phyloP scores from a whole-genome alignment of 768 basidiomycete genomes.

The Psilocybe sp. region DNA sequence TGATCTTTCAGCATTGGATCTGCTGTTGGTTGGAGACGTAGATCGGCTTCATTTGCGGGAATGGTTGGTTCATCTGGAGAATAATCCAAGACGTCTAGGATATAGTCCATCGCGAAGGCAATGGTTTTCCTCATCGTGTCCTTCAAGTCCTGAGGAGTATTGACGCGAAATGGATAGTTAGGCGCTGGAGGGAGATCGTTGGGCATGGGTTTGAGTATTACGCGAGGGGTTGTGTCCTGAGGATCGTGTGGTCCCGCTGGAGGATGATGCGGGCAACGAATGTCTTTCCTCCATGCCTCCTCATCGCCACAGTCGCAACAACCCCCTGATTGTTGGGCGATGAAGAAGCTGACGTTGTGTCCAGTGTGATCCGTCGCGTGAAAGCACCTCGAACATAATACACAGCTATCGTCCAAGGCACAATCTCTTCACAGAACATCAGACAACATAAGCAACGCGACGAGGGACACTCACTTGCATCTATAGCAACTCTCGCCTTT shows the following conservation, averaged over 20 bases:
- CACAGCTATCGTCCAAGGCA: conserved; percentile 84
- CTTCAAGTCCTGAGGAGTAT: conserved; percentile 61
- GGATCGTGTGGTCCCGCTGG: conserved; percentile 30
- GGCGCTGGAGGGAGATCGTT: conserved; percentile 58
- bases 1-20: conserved; percentile 80
- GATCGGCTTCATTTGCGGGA: conserved; percentile 63
- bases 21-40: conserved; percentile 70
- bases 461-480: conserved; percentile 70
- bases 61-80: conserved; percentile 78
- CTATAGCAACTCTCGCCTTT: conserved; percentile 92
- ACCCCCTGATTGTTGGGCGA: conserved; percentile 87
- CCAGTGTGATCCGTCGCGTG: conserved; percentile 80
- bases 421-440: conserved; percentile 65
- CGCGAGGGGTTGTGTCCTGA: conserved; percentile 39
- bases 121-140: conserved; percentile 76
- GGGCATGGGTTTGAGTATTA: conserved; percentile 36
- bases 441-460: conserved; percentile 2
- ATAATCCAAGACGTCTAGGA: conserved; percentile 79
- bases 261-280: conserved; percentile 77
- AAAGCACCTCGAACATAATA: conserved; percentile 89
- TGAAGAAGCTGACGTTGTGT: conserved; percentile 93
- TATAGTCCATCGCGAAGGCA: conserved; percentile 75
- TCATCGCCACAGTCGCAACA: conserved; percentile 95
- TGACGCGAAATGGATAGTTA: conserved; percentile 54
- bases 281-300: conserved; percentile 76